Conservation (phyloP, 805 yeast species). For the Lipomyces spencermartinsiae region DNA sequence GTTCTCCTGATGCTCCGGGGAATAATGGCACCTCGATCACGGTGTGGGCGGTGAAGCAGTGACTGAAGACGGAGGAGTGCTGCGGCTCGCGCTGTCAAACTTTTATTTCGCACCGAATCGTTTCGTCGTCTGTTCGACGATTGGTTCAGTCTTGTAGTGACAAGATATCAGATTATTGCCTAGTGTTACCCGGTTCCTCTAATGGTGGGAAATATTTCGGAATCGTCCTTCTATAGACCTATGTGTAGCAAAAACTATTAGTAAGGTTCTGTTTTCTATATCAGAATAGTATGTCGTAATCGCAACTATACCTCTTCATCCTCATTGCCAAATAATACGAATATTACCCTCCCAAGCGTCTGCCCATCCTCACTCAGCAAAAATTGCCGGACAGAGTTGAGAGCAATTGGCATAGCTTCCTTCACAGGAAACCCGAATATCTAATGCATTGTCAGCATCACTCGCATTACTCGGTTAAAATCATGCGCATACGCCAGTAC, state of each 20-base stretch:
- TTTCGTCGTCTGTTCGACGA: not conserved
- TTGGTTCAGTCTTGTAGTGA: not conserved
- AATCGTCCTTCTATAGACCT: conserved; percentile 7
- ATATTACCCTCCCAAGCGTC: conserved; percentile 30
- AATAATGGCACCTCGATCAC: too few relatives aligned
- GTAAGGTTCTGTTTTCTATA: not conserved
- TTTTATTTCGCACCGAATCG: too few relatives aligned
- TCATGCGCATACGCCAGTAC: conserved; percentile 33
- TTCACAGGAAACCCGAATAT: conserved; percentile 31
- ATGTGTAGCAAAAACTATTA: not conserved
- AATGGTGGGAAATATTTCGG: conserved; percentile 1
- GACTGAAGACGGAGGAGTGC: not conserved
- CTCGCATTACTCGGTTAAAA: not conserved
- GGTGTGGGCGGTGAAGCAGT: not conserved
- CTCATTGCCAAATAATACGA: conserved; percentile 25
- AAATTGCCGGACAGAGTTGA: conserved; percentile 27
- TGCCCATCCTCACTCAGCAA: conserved; percentile 12
- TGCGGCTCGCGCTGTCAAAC: too few relatives aligned
- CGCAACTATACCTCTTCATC: conserved; percentile 25
- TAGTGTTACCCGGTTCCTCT: not conserved
- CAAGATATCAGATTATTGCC: not conserved
- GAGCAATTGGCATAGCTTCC: conserved; percentile 22
- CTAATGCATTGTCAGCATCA: not conserved
- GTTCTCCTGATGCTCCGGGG: too few relatives aligned
- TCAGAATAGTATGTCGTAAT: conserved; percentile 1